Conservation (phyloP, 2,329 filamentous ascomycete genomes). For the Paraphaeosphaeria sporulosa region DNA sequence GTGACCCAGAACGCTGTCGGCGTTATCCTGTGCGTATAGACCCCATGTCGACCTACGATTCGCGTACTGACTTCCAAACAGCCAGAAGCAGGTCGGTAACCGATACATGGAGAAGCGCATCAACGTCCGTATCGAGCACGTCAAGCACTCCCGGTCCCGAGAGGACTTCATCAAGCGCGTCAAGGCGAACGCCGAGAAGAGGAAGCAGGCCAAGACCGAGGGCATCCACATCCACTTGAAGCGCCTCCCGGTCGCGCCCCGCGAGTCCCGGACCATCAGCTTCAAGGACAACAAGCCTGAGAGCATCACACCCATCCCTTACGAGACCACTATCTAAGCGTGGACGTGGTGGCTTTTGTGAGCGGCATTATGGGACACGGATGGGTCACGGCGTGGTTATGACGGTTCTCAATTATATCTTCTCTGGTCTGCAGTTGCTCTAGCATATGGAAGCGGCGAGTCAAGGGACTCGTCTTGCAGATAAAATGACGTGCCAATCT, state of each 20-base stretch:
- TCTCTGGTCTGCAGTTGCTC: constrained; percentile 49
- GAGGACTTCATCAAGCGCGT: constrained; percentile 97
- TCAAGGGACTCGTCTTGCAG: constrained; percentile 38
- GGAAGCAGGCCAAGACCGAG: constrained; percentile 90
- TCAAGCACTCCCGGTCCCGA: constrained; percentile 90
- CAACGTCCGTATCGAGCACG: constrained; percentile 98
- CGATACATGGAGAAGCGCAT: constrained; percentile 99
- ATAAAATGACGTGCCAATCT: constrained; percentile 45
- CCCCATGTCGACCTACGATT: not conserved
- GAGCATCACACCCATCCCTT: constrained; percentile 89
- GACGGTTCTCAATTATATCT: constrained; percentile 47
- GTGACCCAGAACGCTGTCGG: constrained; percentile 97
- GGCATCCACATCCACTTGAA: constrained; percentile 91
- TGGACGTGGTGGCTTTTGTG: constrained; percentile 35
- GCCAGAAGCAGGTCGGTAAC: constrained; percentile 98
- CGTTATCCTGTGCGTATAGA: constrained; percentile 75
- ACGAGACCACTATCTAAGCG: constrained; percentile 97
- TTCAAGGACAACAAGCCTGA: constrained; percentile 85
- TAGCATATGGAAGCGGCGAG: constrained; percentile 49
- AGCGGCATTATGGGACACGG: constrained; percentile 48
- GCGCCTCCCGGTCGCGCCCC: constrained; percentile 82
- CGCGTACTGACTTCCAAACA: constrained; percentile 19
- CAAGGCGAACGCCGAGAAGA: constrained; percentile 93
- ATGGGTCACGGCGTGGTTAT: constrained; percentile 51
- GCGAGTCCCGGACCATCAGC: constrained; percentile 80